Evolutionary conservation across 169 alveolate genomes (phyloP), one percentile per base, ranked within the genome.

Genomic region (Eimeria nieschulzi): DNA sequence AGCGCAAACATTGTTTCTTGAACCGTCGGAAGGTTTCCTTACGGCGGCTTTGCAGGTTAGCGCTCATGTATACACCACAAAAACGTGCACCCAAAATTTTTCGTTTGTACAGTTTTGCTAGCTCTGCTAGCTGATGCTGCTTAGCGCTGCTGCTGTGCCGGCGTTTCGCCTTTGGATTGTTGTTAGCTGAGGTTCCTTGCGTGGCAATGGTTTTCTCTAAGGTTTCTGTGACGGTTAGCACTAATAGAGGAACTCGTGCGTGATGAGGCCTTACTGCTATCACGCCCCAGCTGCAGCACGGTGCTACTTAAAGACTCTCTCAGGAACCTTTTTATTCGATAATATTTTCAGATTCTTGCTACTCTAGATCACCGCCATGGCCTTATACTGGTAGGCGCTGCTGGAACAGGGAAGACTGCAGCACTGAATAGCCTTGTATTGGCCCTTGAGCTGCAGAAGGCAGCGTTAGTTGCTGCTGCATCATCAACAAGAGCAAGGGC

Each of bases 311-410:
- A 19, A 19, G n/a, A 12, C 68, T 59, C n/a, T 59, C 23, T 59
- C 68, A 59, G n/a, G 68, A 59, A 5, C 68, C 0, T 59, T 12
- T 59, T 59, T 59, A 0, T 15, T 59, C 68, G 5, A 59, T 15
- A 59, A 13, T 83, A 80, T 51, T 91, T 96, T n/a, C 96, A 97
- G 95, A 92, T 97, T 8, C 96, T 96, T 94, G 98, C 97, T 94
- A 97, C 98, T 12, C 95, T 97, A 21, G 90, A 95, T 87, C 98
- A 97, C 51, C 96, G 99, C 87, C 99, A 97, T 93, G 99, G 98
- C 9, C 95, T 97, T 66, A 97, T 97, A 98, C 95, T 97, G 39
- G 98, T 97, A 0, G 99, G 99, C 5, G 94, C 94, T 17, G 94
- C 98, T 0, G 96, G 96, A 55, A 95, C 98, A 66, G 98, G 98